These are phyloP conservation scores for Phytopythium montanum DNA, from an alignment of 352 stramenopile genomes.

Conservation along the genomic window DNA sequence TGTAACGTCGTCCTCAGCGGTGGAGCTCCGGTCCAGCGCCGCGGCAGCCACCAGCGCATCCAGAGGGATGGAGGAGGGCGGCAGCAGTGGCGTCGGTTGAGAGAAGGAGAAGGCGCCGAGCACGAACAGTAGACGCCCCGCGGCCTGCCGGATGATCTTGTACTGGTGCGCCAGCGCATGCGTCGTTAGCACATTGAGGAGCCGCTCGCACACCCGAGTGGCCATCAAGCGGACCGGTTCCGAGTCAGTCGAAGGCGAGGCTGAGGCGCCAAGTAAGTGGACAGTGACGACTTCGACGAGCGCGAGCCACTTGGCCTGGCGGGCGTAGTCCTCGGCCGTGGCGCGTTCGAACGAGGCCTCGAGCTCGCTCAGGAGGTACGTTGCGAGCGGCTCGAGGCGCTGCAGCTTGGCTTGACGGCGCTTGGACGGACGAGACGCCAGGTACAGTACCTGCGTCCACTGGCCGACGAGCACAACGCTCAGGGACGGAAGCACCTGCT, in stretches of 20 bases:
- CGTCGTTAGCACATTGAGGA: slow-evolving; percentile 7
- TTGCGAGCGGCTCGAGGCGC: slow-evolving; percentile 9
- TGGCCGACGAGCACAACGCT: background rate
- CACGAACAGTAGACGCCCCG: slow-evolving; percentile 57
- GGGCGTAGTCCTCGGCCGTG: slow-evolving; percentile 61
- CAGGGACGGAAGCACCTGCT: slow-evolving; percentile 37
- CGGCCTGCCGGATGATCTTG: slow-evolving; percentile 74
- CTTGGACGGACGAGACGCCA: background rate
- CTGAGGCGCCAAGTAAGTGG: slow-evolving; percentile 27
- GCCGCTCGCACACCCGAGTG: slow-evolving; percentile 15
- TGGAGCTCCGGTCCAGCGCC: background rate
- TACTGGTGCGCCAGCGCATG: slow-evolving; percentile 66
- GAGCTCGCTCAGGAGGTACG: slow-evolving; percentile 44
- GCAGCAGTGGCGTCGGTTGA: background rate
- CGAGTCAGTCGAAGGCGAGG: slow-evolving; percentile 1
- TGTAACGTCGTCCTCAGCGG: background rate
- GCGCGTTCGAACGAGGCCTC: slow-evolving; percentile 54
- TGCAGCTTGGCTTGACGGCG: background rate
- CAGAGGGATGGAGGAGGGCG: slow-evolving; percentile 9
- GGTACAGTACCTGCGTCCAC: slow-evolving; percentile 1
- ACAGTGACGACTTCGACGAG: slow-evolving; percentile 49
- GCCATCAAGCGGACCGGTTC: slow-evolving; percentile 1
- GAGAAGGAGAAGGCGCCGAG: slow-evolving; percentile 11
- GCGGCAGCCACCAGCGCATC: background rate
- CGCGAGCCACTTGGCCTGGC: slow-evolving; percentile 71